These are phyloP conservation scores for Noccaea bulbosa DNA, from an alignment of 345 rosid species.

Conservation along the genomic window DNA sequence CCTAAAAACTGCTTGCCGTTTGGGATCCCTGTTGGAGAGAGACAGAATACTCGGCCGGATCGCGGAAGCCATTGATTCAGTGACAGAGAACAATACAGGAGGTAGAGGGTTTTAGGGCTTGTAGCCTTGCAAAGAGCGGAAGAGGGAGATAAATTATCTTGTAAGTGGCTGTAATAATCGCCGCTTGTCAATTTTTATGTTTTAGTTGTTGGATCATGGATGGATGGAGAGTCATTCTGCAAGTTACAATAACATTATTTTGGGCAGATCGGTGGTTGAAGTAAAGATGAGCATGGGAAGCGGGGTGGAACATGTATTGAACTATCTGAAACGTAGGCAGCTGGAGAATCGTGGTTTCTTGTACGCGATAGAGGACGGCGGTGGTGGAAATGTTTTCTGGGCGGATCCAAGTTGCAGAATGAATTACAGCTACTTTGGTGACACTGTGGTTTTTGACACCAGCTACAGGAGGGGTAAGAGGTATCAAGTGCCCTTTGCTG, in stretches of 20 bases:
- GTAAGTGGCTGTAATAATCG: not conserved
- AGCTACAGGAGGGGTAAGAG: conserved; percentile 48
- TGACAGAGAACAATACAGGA: not conserved
- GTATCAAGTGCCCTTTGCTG: conserved; percentile 65
- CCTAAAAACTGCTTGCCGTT: conserved; percentile 25
- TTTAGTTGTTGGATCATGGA: too few species aligned
- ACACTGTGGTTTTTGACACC: conserved; percentile 61
- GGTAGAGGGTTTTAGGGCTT: conserved; percentile 13
- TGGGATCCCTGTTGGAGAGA: not conserved
- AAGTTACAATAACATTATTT: too few species aligned
- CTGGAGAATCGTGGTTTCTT: conserved; percentile 66
- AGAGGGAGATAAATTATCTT: not conserved
- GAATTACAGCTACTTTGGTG: conserved; percentile 68
- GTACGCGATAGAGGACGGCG: conserved; percentile 60
- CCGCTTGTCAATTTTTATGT: not conserved
- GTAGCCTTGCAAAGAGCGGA: not conserved
- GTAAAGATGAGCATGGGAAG: conserved; percentile 47
- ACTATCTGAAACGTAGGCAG: conserved; percentile 64
- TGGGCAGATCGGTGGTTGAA: not conserved
- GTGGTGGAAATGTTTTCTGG: conserved; percentile 68
- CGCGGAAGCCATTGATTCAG: conserved; percentile 8
- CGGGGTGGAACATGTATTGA: conserved; percentile 64
- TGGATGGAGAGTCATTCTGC: too few species aligned
- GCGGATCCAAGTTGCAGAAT: conserved; percentile 60
- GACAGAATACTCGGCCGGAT: not conserved